phyloP scores from a whole-genome alignment of 2,329 filamentous ascomycete species.

The Byssochlamys sp. region DNA sequence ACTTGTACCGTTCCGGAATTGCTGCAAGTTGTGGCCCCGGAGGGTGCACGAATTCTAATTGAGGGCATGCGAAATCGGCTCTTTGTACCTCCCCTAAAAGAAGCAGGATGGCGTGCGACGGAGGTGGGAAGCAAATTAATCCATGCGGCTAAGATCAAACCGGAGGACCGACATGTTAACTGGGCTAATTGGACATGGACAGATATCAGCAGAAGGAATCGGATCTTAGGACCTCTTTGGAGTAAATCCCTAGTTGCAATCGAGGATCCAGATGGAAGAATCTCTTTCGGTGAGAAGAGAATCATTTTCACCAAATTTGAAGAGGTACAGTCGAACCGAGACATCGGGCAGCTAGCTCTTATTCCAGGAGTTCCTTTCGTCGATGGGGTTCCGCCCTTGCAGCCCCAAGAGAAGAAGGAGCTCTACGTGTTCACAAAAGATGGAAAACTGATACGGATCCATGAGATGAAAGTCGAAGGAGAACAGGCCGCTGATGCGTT shows the following conservation, averaged over 20 bases:
- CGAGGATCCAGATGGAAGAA: constrained; percentile 9
- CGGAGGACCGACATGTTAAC: constrained; percentile 53
- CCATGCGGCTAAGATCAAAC: constrained; percentile 65
- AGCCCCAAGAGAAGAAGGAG: constrained; percentile 16
- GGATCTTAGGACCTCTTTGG: constrained; percentile 61
- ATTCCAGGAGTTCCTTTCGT: constrained; percentile 31
- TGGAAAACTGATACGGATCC: constrained; percentile 25
- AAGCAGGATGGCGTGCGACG: constrained; percentile 18
- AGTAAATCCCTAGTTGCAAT: constrained; percentile 29
- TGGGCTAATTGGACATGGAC: constrained; percentile 48
- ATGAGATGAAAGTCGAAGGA: constrained; percentile 33
- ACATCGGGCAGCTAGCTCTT: constrained; percentile 16
- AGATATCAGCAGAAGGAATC: constrained; percentile 47
- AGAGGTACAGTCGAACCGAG: constrained; percentile 18
- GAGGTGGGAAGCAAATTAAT: constrained; percentile 18
- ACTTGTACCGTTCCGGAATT: constrained; percentile 43
- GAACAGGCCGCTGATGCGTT: constrained; percentile 25
- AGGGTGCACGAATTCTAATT: constrained; percentile 64
- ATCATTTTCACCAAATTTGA: constrained; percentile 30
- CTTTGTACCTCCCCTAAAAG: constrained; percentile 54
- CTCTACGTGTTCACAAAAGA: constrained; percentile 31
- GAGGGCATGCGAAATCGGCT: constrained; percentile 51
- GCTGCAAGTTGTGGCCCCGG: constrained; percentile 46
- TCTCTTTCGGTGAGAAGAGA: constrained; percentile 21
- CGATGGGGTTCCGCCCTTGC: constrained; percentile 16